A percentile compares a stretch with the other conserved stretches of the same genome.
Evolutionary conservation across 2,329 filamentous ascomycete species (phyloP).

Genomic region (Beauveria varroae): DNA sequence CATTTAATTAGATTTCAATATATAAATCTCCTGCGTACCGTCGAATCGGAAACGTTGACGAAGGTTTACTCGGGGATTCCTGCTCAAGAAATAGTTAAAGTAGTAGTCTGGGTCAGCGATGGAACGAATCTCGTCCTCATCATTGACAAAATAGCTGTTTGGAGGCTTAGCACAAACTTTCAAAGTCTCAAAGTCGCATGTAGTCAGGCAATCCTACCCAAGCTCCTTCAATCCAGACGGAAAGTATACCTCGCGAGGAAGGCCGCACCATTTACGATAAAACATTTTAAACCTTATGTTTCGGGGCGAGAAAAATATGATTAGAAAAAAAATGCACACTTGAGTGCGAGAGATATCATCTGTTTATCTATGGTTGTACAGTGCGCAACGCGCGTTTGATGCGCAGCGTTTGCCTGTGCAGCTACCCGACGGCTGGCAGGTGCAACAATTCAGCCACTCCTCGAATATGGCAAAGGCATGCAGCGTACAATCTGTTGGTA

Average conservation of each 20-base stretch:
- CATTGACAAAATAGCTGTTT: slow-evolving; percentile 69
- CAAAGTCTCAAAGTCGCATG: not conserved
- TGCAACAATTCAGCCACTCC: not conserved
- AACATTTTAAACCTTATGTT: slow-evolving; percentile 53
- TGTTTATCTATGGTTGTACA: slow-evolving; percentile 17
- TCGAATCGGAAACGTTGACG: slow-evolving; percentile 69
- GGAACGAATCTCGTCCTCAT: slow-evolving; percentile 65
- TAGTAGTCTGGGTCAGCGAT: slow-evolving; percentile 59
- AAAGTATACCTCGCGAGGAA: slow-evolving; percentile 65
- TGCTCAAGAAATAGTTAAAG: slow-evolving; percentile 68
- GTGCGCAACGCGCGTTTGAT: not conserved
- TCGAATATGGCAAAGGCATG: not conserved
- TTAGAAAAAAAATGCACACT: no score
- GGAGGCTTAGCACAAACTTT: not conserved
- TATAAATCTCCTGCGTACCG: slow-evolving; percentile 35
- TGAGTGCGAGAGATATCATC: slow-evolving; percentile 13
- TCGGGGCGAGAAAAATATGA: not conserved
- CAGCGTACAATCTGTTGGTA: not conserved
- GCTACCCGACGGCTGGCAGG: not conserved
- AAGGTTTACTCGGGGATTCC: slow-evolving; percentile 70
- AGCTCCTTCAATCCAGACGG: slow-evolving; percentile 59
- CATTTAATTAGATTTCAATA: not conserved
- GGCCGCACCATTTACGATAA: slow-evolving; percentile 56
- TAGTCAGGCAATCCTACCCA: slow-evolving; percentile 43
- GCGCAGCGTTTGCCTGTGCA: not conserved